Evolutionary conservation across 306 rosid species (phyloP), one percentile per base, ranked within the genome.

Genomic region (Corylus heterophylla): DNA sequence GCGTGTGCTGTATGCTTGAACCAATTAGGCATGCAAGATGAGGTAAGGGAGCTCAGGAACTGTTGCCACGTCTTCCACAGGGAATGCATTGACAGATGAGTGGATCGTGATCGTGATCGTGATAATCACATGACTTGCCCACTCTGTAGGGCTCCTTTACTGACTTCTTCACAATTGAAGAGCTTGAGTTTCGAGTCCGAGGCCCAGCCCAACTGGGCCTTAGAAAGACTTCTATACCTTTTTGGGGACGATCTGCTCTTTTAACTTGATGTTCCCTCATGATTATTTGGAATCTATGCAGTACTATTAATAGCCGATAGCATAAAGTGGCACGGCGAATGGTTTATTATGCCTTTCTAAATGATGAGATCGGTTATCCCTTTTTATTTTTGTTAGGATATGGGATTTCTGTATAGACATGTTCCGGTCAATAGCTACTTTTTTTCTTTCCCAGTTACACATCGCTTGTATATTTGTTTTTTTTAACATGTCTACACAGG

Each of bases 171-270:
- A 0, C 84, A 91, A 59, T 76, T 86, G 17, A 85, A 78, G 4
- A 51, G 78, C 77, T 35, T 83, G 48, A n/a, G 68, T 42, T 77
- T 70, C 59, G 75, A 73, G 59, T 73, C 87, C 20, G 79, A 83
- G 14, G 48, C 87, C 27, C 91, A 90, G 69, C 96, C 96, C 54
- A 93, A 92, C 74, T 93, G 97, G 97, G 94, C 97, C 8, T 94
- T 93, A 14, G 96, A 93, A 76, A 83, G 97, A 79, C 89, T 93
- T 49, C 92, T 90, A 27, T 93, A 90, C 86, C 92, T 93, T 35
- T 93, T 93, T 69, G 97, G 96, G 45, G 96, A 93, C 31, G 97
- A 93, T 87, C 86, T 92, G 0, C 49, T 81, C 42, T 63, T 63
- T 14, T 67, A 18, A 18, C 7, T 16, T 37, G 50, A 39, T 58